Conservation (phyloP, 2,329 filamentous ascomycete species). For the Alternaria gansuensis region DNA sequence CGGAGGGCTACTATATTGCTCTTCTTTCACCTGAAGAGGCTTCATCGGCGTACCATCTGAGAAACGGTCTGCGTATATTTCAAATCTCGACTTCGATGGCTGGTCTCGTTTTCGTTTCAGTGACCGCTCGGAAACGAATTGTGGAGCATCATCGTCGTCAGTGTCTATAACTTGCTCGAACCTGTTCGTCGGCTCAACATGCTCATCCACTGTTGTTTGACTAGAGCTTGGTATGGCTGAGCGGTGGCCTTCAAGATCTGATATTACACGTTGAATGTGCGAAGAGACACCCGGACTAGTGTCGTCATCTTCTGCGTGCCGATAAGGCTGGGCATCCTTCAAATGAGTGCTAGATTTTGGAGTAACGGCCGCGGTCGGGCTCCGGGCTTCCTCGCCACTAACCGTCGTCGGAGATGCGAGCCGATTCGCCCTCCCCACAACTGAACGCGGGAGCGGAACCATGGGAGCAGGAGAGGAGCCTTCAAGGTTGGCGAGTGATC, state of each 20-base stretch:
- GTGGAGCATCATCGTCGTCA: conserved; percentile 52
- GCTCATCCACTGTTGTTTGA: conserved; percentile 56
- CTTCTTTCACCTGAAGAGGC: conserved; percentile 53
- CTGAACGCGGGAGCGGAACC: conserved; percentile 11
- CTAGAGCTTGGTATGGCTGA: conserved; percentile 51
- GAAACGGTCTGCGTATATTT: conserved; percentile 32
- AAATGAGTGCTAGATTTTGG: conserved; percentile 11
- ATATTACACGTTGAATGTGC: neutral
- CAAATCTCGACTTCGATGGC: conserved; percentile 24
- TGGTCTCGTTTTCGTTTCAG: conserved; percentile 55
- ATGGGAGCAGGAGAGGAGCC: conserved; percentile 34
- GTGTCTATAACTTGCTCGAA: conserved; percentile 14
- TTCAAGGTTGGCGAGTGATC: conserved; percentile 19
- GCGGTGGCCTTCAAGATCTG: conserved; percentile 3
- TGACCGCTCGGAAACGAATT: conserved; percentile 54
- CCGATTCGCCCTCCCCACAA: neutral
- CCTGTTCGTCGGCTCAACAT: conserved; percentile 25
- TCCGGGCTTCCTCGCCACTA: neutral
- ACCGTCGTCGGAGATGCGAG: neutral
- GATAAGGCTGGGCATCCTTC: neutral
- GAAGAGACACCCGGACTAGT: neutral
- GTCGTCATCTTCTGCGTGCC: neutral
- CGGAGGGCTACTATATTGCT: conserved; percentile 49
- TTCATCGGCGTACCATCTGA: conserved; percentile 44
- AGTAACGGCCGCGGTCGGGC: conserved; percentile 13